Percentiles rank a stretch among this genome's conserved stretches.
These are phyloP conservation scores for Iodosphaeria phyllophila DNA, from an alignment of 2,329 filamentous ascomycete species.

Conservation along the genomic window DNA sequence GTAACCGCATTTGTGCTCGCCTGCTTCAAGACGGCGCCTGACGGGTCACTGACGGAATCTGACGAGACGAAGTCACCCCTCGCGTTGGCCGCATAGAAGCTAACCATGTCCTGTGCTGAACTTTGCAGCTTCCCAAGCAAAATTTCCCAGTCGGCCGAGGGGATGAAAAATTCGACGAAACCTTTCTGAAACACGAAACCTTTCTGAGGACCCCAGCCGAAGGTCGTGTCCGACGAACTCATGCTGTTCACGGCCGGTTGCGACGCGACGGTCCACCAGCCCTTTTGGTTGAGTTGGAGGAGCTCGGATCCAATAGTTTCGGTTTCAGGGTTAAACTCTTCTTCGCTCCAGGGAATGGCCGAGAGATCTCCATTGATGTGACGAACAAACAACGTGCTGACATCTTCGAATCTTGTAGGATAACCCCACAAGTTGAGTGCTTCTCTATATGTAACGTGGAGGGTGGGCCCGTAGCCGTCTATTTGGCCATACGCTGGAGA, in stretches of 20 bases:
- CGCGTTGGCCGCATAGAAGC: conserved; percentile 74
- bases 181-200: conserved; percentile 98
- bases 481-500: conserved; percentile 93
- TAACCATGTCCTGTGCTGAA: conserved; percentile 46
- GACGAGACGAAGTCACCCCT: conserved; percentile 63
- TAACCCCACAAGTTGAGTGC: conserved; percentile 75
- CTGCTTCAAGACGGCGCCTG: conserved; percentile 14
- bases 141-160: conserved; percentile 48
- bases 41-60: conserved; percentile 23
- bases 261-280: conserved; percentile 93
- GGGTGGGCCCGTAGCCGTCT: conserved; percentile 90
- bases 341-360: conserved; percentile 87
- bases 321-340: conserved; percentile 70
- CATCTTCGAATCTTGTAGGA: conserved; percentile 50
- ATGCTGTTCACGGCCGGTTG: conserved; percentile 87
- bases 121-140: conserved; percentile 44
- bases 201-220: conserved; percentile 83
- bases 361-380: conserved; percentile 65
- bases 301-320: conserved; percentile 61
- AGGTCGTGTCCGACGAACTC: conserved; percentile 55
- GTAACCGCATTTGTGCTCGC: conserved; percentile 79
- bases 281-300: conserved; percentile 54
- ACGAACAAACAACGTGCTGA: conserved; percentile 61
- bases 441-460: conserved; percentile 75
- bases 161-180: conserved; percentile 92